Evolutionary conservation across 1,139 yeast species (phyloP).

Genomic region (Keqinozyma sinolaborantium): DNA sequence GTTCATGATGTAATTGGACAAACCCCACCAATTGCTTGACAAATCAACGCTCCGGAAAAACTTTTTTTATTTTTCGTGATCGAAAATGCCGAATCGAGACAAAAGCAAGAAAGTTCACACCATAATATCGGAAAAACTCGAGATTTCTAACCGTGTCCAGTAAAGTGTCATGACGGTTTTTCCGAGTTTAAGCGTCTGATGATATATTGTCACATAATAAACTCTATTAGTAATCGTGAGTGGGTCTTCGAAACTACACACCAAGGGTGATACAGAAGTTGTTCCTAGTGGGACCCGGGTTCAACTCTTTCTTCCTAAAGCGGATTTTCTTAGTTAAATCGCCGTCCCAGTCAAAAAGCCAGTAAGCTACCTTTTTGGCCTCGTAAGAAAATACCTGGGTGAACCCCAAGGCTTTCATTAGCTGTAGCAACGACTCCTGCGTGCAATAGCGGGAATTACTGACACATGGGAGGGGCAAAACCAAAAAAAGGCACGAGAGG

Average conservation of each 20-base stretch:
- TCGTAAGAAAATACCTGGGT: constrained; percentile 42
- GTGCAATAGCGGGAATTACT: constrained; percentile 77
- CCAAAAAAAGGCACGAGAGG: constrained; percentile 57
- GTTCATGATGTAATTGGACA: no score
- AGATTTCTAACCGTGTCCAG: no score
- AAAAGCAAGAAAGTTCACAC: background rate
- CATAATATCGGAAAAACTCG: background rate
- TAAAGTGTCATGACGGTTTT: no score
- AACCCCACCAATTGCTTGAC: no score
- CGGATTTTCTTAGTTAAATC: constrained; percentile 5
- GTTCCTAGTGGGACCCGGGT: constrained; percentile 54
- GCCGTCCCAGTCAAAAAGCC: constrained; percentile 58
- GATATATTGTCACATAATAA: no score
- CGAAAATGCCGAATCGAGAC: no score
- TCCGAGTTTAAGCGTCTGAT: no score
- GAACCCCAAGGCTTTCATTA: constrained; percentile 63
- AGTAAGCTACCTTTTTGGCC: constrained; percentile 75
- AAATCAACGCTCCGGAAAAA: no score
- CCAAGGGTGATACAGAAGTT: constrained; percentile 52
- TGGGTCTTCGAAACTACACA: no score
- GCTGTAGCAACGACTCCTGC: constrained; percentile 33
- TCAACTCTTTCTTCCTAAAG: constrained; percentile 42
- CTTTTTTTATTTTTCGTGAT: no score
- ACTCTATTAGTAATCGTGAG: no score
- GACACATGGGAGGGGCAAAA: constrained; percentile 85